Evolutionary conservation across 2,329 filamentous ascomycete species (phyloP).

Genomic region (Cercospora sp.): DNA sequence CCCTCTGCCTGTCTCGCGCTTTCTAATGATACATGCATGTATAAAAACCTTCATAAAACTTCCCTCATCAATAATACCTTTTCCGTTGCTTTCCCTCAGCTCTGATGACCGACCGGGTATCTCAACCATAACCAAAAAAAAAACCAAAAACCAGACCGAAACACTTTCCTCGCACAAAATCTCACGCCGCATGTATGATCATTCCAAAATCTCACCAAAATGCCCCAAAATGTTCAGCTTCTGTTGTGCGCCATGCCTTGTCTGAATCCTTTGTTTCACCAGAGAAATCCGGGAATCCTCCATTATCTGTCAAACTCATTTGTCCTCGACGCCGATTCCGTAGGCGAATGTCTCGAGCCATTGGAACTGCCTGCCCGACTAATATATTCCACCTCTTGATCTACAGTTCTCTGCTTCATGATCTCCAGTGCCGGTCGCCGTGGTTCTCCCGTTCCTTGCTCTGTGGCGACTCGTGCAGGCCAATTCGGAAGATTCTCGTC

Average conservation of each 20-base stretch:
- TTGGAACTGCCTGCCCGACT: not conserved
- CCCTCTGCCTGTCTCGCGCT: not conserved
- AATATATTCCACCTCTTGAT: conserved; percentile 25
- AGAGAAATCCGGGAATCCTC: not conserved
- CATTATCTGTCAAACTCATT: not conserved
- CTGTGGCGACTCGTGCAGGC: not conserved
- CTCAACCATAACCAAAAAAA: not conserved
- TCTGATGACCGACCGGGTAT: conserved; percentile 1
- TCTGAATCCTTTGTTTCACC: not conserved
- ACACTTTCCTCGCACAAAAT: not conserved
- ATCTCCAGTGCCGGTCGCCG: conserved; percentile 21
- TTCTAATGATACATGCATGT: not conserved
- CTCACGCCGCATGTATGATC: not conserved
- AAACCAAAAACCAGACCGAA: not conserved
- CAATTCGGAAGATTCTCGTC: not conserved
- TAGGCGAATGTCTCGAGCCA: not conserved
- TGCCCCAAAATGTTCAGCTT: not conserved
- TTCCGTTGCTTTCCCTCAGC: not conserved
- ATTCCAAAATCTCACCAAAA: not conserved
- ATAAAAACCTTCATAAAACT: not conserved
- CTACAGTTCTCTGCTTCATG: conserved; percentile 26
- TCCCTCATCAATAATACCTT: not conserved
- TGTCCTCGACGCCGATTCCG: not conserved
- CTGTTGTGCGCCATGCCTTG: not conserved
- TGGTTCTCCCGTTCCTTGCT: not conserved